Percentiles rank a stretch among this genome's conserved stretches.
phyloP scores from a whole-genome alignment of 2,329 filamentous ascomycete genomes.

The Penicillium sp. region DNA sequence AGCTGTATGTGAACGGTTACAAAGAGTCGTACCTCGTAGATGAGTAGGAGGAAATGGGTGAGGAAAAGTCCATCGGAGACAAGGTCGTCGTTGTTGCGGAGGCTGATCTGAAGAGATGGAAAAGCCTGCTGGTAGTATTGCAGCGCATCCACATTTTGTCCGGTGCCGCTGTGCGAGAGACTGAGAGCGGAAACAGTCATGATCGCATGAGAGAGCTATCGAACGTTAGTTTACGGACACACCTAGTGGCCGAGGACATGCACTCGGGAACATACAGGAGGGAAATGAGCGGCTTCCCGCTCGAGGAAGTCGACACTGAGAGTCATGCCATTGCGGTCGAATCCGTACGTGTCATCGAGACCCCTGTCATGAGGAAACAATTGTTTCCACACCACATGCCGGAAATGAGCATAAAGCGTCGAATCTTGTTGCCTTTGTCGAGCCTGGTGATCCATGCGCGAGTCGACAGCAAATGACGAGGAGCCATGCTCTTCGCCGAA shows the following conservation, averaged over 20 bases:
- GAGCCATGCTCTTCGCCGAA: constrained; percentile 26
- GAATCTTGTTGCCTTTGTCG: constrained; percentile 36
- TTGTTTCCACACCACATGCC: constrained; percentile 46
- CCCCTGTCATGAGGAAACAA: constrained; percentile 34
- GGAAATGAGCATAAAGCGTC: constrained; percentile 43
- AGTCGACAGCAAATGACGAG: constrained; percentile 17
- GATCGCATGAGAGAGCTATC: constrained; percentile 58
- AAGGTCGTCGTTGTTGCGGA: constrained; percentile 53
- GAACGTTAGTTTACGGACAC: constrained; percentile 3
- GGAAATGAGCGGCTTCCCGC: constrained; percentile 51
- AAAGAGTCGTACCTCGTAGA: constrained; percentile 54
- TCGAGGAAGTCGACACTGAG: constrained; percentile 49
- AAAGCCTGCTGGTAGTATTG: constrained; percentile 59
- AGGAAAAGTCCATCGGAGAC: constrained; percentile 59
- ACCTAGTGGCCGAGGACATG: constrained; percentile 4
- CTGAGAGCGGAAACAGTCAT: constrained; percentile 60
- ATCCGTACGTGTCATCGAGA: constrained; percentile 22
- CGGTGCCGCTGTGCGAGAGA: constrained; percentile 50
- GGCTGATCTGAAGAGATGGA: constrained; percentile 48
- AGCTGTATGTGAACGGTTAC: constrained; percentile 3
- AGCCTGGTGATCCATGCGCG: constrained; percentile 24
- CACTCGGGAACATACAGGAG: constrained; percentile 47
- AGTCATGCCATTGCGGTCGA: constrained; percentile 23
- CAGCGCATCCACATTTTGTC: constrained; percentile 52
- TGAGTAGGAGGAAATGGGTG: constrained; percentile 58